Evolutionary conservation across 1,284 basidiomycete genomes (phyloP).

Genomic region (Sphagnurus paluster): DNA sequence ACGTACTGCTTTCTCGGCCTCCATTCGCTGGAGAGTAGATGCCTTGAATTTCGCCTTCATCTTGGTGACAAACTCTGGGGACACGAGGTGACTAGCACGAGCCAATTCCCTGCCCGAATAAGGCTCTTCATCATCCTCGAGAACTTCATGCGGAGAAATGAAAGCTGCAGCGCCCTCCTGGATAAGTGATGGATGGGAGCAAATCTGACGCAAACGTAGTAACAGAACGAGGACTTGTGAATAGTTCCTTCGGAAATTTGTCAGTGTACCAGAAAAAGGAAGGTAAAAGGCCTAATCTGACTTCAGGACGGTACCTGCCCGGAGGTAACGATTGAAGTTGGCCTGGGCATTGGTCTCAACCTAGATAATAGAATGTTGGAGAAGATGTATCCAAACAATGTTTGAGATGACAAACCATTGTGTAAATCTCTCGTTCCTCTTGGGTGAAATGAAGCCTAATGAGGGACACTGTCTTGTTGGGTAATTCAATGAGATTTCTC

Average conservation of each 20-base stretch:
- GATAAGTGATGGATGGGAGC: conserved; percentile 54
- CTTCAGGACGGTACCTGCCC: conserved; percentile 59
- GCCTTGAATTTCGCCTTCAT: conserved; percentile 48
- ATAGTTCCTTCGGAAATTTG: conserved; percentile 43
- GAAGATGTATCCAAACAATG: neutral
- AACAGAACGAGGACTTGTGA: conserved; percentile 54
- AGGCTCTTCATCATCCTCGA: conserved; percentile 29
- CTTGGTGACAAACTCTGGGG: conserved; percentile 46
- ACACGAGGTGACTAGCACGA: conserved; percentile 45
- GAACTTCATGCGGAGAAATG: conserved; percentile 36
- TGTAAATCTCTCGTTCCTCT: conserved; percentile 59
- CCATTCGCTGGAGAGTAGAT: conserved; percentile 36
- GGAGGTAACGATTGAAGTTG: conserved; percentile 58
- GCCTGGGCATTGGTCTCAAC: conserved; percentile 56
- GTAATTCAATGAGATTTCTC: conserved; percentile 59
- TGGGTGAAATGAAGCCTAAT: conserved; percentile 47
- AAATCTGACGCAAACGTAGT: conserved; percentile 56
- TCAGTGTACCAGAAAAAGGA: neutral
- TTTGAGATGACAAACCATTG: conserved; percentile 39
- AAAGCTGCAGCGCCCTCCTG: conserved; percentile 45
- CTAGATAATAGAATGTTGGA: conserved; percentile 24
- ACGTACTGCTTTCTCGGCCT: conserved; percentile 53
- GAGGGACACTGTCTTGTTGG: conserved; percentile 50
- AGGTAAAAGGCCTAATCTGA: conserved; percentile 22
- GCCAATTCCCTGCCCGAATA: conserved; percentile 40